Percentiles rank a stretch among this genome's conserved stretches.
Evolutionary conservation across 495 filamentous ascomycete species (phyloP).

Genomic region (Evansstolkia leycettana): DNA sequence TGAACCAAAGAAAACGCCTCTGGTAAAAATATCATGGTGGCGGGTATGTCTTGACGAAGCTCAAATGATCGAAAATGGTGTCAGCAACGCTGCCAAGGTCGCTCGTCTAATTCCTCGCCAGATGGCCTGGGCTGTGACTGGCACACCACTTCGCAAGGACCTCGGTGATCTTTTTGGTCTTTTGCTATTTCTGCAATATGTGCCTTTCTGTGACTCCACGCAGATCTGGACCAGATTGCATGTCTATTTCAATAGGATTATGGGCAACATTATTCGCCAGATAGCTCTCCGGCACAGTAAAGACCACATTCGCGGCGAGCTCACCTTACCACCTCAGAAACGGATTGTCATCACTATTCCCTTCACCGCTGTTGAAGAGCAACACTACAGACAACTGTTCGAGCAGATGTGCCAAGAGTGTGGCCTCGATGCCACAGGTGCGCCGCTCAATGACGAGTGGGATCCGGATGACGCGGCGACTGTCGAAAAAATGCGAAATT

Average conservation of each 20-base stretch:
- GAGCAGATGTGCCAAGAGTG: conserved; percentile 58
- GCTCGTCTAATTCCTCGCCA: conserved; percentile 67
- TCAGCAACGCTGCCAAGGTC: conserved; percentile 70
- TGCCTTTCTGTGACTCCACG: conserved; percentile 54
- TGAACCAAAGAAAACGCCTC: conserved; percentile 54
- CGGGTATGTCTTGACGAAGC: conserved; percentile 88
- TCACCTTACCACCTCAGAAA: conserved; percentile 56
- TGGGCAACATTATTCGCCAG: conserved; percentile 50
- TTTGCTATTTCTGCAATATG: conserved; percentile 65
- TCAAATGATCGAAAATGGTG: conserved; percentile 85
- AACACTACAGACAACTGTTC: conserved; percentile 66
- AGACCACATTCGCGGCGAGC: conserved; percentile 58
- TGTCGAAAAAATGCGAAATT: conserved; percentile 55
- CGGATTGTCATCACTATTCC: conserved; percentile 80
- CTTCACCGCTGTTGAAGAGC: conserved; percentile 78
- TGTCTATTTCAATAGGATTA: conserved; percentile 41
- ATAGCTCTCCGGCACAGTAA: conserved; percentile 83
- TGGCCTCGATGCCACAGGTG: conserved; percentile 51
- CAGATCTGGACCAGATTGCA: conserved; percentile 58
- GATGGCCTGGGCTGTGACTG: conserved; percentile 89
- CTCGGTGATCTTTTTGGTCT: conserved; percentile 57
- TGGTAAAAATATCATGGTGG: conserved; percentile 81
- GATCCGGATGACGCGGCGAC: conserved; percentile 41
- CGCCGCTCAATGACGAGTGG: conserved; percentile 47
- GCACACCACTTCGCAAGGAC: conserved; percentile 75